These are phyloP conservation scores for Claviceps fusiformis DNA, from an alignment of 2,329 filamentous ascomycete species.

Conservation along the genomic window DNA sequence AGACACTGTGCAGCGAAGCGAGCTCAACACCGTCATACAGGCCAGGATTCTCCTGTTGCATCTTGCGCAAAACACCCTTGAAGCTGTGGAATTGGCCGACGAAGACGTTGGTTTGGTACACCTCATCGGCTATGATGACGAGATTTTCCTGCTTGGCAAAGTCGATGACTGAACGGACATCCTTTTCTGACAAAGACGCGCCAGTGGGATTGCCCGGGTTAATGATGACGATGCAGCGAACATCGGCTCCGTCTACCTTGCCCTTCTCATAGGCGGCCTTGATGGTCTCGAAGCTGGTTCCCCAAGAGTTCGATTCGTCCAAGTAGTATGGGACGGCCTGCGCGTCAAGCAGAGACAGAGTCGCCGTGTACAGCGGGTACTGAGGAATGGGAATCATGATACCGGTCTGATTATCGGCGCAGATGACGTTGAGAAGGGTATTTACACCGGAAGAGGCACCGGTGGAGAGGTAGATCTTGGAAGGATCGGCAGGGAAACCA, in stretches of 20 bases:
- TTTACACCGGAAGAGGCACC: slow-evolving; percentile 92
- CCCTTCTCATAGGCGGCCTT: slow-evolving; percentile 60
- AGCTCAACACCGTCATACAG: slow-evolving; percentile 79
- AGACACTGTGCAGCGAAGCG: slow-evolving; percentile 81
- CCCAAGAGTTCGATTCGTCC: slow-evolving; percentile 76
- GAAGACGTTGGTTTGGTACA: slow-evolving; percentile 99
- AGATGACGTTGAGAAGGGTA: slow-evolving; percentile 83
- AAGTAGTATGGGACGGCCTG: slow-evolving; percentile 86
- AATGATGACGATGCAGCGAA: slow-evolving; percentile 90
- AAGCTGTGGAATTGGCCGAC: slow-evolving; percentile 88
- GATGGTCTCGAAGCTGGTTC: slow-evolving; percentile 73
- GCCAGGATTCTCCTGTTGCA: slow-evolving; percentile 62
- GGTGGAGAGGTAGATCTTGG: slow-evolving; percentile 77
- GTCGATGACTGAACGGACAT: slow-evolving; percentile 74
- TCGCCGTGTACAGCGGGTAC: slow-evolving; percentile 95
- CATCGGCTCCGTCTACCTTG: slow-evolving; percentile 63
- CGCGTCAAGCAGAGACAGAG: slow-evolving; percentile 72
- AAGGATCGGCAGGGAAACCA: slow-evolving; percentile 68
- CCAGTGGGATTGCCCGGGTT: slow-evolving; percentile 98
- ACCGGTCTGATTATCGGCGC: slow-evolving; percentile 60
- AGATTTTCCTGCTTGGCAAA: slow-evolving; percentile 76
- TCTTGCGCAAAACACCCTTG: slow-evolving; percentile 71
- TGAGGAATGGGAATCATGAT: slow-evolving; percentile 92
- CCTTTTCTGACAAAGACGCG: slow-evolving; percentile 63
- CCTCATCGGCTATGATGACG: slow-evolving; percentile 88